phyloP scores from a whole-genome alignment of 441 rosid genomes.

The Pelargonium myrrhifolium region DNA sequence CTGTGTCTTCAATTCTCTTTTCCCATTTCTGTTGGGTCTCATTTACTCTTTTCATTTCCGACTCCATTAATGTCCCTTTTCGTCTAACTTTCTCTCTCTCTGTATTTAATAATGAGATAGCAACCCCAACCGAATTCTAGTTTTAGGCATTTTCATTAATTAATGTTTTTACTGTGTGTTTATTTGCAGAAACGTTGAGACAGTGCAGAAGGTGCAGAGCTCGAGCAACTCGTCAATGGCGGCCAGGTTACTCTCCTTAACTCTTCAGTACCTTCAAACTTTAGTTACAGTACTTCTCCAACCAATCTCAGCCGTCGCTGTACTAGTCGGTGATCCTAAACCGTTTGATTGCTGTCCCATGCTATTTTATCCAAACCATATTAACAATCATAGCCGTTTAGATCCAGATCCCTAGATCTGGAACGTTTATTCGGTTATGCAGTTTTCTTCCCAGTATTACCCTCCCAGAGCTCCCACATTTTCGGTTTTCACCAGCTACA shows the following conservation, averaged over 20 bases:
- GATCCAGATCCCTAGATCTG: conserved; percentile 56
- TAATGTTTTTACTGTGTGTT: background rate
- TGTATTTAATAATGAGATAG: background rate
- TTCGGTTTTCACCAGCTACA: background rate
- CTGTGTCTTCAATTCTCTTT: no score
- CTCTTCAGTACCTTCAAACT: background rate
- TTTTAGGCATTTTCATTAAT: conserved; percentile 1
- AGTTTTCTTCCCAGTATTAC: conserved; percentile 16
- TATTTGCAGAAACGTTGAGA: conserved; percentile 39
- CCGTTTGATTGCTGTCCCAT: conserved; percentile 25
- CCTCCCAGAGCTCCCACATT: background rate
- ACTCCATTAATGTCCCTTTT: no score
- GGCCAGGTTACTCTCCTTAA: conserved; percentile 35
- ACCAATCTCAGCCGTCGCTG: conserved; percentile 36
- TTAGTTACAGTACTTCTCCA: background rate
- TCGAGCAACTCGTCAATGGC: conserved; percentile 60
- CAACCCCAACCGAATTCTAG: background rate
- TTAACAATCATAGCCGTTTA: conserved; percentile 41
- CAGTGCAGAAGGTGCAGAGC: conserved; percentile 42
- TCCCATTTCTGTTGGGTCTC: no score
- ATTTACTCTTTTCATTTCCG: no score
- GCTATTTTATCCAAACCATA: conserved; percentile 20
- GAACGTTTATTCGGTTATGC: conserved; percentile 50
- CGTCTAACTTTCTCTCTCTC: background rate
- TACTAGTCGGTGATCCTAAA: background rate